Evolutionary conservation across 192 early-diverging fungal genomes (phyloP).

Genomic region (Dimargaris cristalligena): DNA sequence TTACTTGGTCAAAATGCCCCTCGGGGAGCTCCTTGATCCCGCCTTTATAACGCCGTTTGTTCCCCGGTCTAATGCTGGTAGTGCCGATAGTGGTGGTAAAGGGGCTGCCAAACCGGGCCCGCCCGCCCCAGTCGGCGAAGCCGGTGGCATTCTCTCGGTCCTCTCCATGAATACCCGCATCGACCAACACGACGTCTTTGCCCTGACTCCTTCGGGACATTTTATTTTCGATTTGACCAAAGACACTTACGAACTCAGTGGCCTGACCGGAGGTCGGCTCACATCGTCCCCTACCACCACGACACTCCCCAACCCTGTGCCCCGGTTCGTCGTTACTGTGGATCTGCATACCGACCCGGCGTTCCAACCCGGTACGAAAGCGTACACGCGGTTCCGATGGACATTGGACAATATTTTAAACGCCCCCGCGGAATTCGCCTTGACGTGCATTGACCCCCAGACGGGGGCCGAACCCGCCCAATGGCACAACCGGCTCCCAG

Average conservation of each 20-base stretch:
- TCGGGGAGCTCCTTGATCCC: not conserved
- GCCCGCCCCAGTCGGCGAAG: too few relatives aligned
- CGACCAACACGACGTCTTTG: conserved; percentile 17
- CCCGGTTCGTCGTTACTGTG: not conserved
- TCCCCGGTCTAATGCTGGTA: too few relatives aligned
- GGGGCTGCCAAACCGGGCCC: not conserved
- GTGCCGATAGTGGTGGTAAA: too few relatives aligned
- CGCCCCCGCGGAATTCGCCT: not conserved
- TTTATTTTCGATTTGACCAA: conserved; percentile 16
- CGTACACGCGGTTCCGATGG: not conserved
- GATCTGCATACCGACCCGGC: not conserved
- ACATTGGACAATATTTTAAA: not conserved
- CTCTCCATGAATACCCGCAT: conserved; percentile 10
- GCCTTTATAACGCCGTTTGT: not conserved
- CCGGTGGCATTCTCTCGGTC: conserved; percentile 13
- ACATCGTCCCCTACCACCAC: too few relatives aligned
- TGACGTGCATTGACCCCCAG: not conserved
- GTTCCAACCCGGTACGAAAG: not conserved
- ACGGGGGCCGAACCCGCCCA: not conserved
- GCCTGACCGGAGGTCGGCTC: conserved; percentile 16
- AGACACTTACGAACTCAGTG: conserved; percentile 18
- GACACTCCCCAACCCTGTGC: not conserved
- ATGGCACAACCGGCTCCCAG: not conserved
- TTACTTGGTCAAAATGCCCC: not conserved
- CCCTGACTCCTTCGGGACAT: conserved; percentile 15